phyloP scores from a whole-genome alignment of 768 basidiomycete species.

The Asterophora lycoperdoides region DNA sequence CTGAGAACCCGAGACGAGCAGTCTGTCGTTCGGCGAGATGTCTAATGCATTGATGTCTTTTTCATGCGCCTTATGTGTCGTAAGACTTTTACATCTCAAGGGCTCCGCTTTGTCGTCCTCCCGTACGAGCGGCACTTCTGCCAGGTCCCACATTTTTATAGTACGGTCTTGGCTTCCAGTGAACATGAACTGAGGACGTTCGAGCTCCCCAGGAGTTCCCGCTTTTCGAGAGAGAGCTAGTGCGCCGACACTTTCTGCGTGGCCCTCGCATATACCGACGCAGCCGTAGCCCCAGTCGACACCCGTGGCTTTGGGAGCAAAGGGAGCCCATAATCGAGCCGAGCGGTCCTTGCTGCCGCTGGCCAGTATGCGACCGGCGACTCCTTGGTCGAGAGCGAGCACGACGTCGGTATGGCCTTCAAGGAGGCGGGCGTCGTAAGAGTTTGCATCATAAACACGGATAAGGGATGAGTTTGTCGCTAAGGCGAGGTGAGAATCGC shows the following conservation, averaged over 20 bases:
- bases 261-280: slow-evolving; percentile 86
- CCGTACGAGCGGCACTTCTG: slow-evolving; percentile 36
- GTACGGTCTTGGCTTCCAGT: slow-evolving; percentile 97
- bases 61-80: slow-evolving; percentile 90
- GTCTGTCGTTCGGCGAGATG: slow-evolving; percentile 80
- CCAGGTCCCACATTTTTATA: slow-evolving; percentile 98
- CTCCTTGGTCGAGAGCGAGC: slow-evolving; percentile 70
- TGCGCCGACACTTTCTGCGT: slow-evolving; percentile 91
- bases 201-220: slow-evolving; percentile 24
- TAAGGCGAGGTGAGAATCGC: slow-evolving; percentile 78
- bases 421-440: slow-evolving; percentile 80
- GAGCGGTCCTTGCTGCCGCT: slow-evolving; percentile 92
- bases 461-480: slow-evolving; percentile 98
- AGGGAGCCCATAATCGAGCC: slow-evolving; percentile 76
- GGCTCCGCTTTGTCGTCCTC: slow-evolving; percentile 24
- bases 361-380: slow-evolving; percentile 68
- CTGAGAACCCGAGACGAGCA: slow-evolving; percentile 92
- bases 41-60: slow-evolving; percentile 99
- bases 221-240: slow-evolving; percentile 70
- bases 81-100: slow-evolving; percentile 66
- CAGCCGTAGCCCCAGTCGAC: slow-evolving; percentile 61
- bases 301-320: slow-evolving; percentile 12
- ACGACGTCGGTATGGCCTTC: slow-evolving; percentile 92
- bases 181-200: slow-evolving; percentile 66
- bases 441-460: slow-evolving; percentile 75